phyloP scores from a whole-genome alignment of 768 basidiomycete genomes.

The Dentipellis sp. region DNA sequence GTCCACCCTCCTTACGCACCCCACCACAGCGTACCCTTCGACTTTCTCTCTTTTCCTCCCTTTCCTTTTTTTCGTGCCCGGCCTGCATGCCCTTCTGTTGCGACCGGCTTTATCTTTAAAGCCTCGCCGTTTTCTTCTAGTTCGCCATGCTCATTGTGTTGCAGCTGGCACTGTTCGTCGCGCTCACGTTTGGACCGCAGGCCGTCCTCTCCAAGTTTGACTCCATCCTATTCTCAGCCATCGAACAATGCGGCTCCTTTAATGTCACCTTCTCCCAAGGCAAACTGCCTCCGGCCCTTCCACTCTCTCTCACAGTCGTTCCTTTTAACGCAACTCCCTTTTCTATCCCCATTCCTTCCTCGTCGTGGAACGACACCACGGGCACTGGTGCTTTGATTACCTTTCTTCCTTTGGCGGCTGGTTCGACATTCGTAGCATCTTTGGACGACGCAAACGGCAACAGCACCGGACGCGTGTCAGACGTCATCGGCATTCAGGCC shows the following conservation, averaged over 20 bases:
- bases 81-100: not conserved
- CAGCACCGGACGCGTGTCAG: constrained; percentile 27
- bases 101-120: not conserved
- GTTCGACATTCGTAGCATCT: constrained; percentile 44
- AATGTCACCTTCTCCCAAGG: constrained; percentile 36
- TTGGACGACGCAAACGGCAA: constrained; percentile 37
- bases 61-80: not conserved
- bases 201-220: constrained; percentile 21
- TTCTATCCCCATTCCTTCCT: constrained; percentile 34
- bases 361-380: constrained; percentile 25
- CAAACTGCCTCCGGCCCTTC: constrained; percentile 24
- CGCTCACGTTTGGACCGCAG: constrained; percentile 18
- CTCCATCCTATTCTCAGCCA: constrained; percentile 27
- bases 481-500: constrained; percentile 31
- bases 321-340: constrained; percentile 45
- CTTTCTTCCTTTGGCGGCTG: constrained; percentile 42
- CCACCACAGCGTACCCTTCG: not conserved
- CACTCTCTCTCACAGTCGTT: constrained; percentile 39
- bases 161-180: constrained; percentile 1
- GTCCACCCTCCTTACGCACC: not conserved
- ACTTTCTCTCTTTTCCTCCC: not conserved
- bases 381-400: constrained; percentile 35
- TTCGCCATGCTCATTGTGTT: constrained; percentile 7
- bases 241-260: constrained; percentile 46
- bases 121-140: not conserved